Evolutionary conservation across 2,329 filamentous ascomycete species (phyloP).

Genomic region (Mycosphaerelloides madeirae): DNA sequence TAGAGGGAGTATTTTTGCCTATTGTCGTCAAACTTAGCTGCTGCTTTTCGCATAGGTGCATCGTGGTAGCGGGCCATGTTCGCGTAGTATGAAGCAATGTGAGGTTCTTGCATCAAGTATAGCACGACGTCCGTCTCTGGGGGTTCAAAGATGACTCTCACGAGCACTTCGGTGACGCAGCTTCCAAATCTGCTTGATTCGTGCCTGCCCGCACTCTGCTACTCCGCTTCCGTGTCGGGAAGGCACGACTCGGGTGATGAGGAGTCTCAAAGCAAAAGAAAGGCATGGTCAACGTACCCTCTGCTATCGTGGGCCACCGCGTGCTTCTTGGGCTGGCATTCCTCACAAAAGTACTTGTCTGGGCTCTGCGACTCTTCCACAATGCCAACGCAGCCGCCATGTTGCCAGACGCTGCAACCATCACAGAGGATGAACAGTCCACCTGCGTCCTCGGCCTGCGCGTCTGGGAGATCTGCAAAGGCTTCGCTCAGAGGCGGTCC

Average conservation of each 20-base stretch:
- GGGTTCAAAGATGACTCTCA: no score
- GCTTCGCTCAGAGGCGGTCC: constrained; percentile 62
- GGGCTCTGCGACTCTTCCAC: constrained; percentile 89
- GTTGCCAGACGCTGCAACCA: constrained; percentile 96
- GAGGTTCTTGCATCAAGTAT: neutral
- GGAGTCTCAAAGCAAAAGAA: no score
- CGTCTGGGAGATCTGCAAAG: constrained; percentile 41
- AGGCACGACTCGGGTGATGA: neutral
- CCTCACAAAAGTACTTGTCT: constrained; percentile 96
- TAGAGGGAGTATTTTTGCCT: constrained; percentile 62
- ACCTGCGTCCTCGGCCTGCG: constrained; percentile 75
- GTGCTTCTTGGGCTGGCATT: constrained; percentile 88
- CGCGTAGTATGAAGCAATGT: no score
- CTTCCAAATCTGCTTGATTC: neutral
- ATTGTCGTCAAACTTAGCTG: constrained; percentile 28
- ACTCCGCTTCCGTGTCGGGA: no score
- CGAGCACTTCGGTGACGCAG: no score
- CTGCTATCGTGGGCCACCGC: constrained; percentile 73
- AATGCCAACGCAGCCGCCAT: constrained; percentile 95
- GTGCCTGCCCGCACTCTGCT: no score
- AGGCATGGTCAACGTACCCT: constrained; percentile 62
- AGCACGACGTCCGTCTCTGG: neutral
- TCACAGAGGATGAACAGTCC: constrained; percentile 98
- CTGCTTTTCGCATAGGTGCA: constrained; percentile 18
- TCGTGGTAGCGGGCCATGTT: constrained; percentile 28